Base-by-base conservation (phyloP, 2,329 filamentous ascomycete species). In the Fusarium fracticaudum region DNA sequence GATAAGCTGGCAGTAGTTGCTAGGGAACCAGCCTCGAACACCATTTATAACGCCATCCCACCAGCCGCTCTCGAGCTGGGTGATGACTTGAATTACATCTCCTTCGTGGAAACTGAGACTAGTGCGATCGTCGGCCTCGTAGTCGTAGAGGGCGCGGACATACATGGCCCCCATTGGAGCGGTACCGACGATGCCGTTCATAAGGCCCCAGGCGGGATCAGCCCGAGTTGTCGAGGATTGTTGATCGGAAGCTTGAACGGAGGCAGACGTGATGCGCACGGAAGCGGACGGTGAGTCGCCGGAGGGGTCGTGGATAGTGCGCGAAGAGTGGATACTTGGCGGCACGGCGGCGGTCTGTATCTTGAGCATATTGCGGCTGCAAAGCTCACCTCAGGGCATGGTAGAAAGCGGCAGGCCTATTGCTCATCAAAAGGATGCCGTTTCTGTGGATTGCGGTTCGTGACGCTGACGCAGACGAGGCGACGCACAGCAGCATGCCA, bases 21-120 rank as follows among this genome's bases (percentile, higher is more conserved):
- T 98, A 43, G 96, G 96, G 83, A 99, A 99, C 96, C 96, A 99
- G 81, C 96, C 96, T 81, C 96, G 92, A 77, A 98, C 93, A 67
- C 95, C 94, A 80, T 98, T 96, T 82, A 99, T 98, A 64, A 99
- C 94, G 55, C 96, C 96, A 85, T 99, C 96, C 96, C 96, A 99
- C 96, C 96, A 99, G 64, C 96, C 96, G 79, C 95, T 98, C 83
- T 99, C 96, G 65, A 98, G 88, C 85, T 98, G 96, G 60, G 96
- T 99, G 79, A 99, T 96, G 78, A 99, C 96, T 85, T 98, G 96
- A 79, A 99, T 99, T 76, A 98, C 91, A 84, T 99, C 96, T 80
- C 96, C 96, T 83, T 97, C 93, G 79, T 94, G 94, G 84, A 99
- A 99, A 85, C 95, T 98, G 81, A 99, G 86, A 85, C 95, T 98